phyloP scores from a whole-genome alignment of 805 yeast genomes.

The Wickerhamiella parazyma region DNA sequence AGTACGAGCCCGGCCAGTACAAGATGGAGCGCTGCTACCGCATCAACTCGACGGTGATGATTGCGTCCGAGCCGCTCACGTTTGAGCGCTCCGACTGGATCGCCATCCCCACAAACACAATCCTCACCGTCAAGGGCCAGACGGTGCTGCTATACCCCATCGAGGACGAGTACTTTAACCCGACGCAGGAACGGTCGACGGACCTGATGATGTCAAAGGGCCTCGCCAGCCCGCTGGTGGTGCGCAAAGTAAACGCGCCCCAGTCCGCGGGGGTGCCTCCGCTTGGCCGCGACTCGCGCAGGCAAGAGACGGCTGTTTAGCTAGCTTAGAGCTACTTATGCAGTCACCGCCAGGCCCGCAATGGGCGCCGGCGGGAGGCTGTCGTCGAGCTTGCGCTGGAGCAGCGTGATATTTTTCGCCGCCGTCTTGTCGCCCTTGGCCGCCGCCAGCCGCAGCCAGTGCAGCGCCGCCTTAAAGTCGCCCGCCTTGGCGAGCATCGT shows the following conservation, averaged over 20 bases:
- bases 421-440: constrained; percentile 5
- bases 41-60: constrained; percentile 89
- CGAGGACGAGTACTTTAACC: constrained; percentile 72
- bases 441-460: constrained; percentile 3
- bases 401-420: not conserved
- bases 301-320: not conserved
- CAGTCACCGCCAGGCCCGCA: not conserved
- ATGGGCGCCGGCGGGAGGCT: not conserved
- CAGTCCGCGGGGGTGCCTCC: constrained; percentile 50
- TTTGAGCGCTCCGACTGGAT: constrained; percentile 97
- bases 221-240: constrained; percentile 81
- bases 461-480: not conserved
- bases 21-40: constrained; percentile 88
- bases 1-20: constrained; percentile 81
- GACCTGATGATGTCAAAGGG: constrained; percentile 84
- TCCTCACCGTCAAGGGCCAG: constrained; percentile 67
- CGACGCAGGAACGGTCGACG: constrained; percentile 54
- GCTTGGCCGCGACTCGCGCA: constrained; percentile 60
- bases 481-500: constrained; percentile 1
- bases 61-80: constrained; percentile 92
- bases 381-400: not conserved
- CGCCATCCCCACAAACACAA: constrained; percentile 86
- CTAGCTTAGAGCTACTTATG: not conserved
- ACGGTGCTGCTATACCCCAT: constrained; percentile 87
- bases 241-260: constrained; percentile 25